These are phyloP conservation scores for Penicillium simplicissimum DNA, from an alignment of 495 filamentous ascomycete species.

Conservation along the genomic window DNA sequence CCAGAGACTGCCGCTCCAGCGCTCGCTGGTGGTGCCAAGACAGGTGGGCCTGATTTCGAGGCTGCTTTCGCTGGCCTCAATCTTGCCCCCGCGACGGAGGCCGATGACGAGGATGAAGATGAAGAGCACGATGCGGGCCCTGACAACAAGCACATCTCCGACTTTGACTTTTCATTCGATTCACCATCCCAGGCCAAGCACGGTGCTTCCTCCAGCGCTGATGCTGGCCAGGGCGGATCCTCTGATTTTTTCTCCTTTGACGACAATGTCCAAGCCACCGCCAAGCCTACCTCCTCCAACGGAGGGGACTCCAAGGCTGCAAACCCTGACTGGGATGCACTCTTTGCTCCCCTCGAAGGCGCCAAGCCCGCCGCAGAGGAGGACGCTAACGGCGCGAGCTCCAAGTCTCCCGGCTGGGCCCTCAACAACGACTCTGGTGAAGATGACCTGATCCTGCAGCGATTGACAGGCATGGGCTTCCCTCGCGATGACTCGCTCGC, in stretches of 20 bases:
- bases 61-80: constrained; percentile 85
- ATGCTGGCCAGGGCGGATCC: constrained; percentile 23
- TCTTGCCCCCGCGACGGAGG: constrained; percentile 60
- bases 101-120: constrained; percentile 66
- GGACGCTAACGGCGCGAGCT: constrained; percentile 22
- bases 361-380: constrained; percentile 43
- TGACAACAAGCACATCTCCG: constrained; percentile 49
- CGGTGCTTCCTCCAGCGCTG: constrained; percentile 21
- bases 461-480: constrained; percentile 91
- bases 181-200: constrained; percentile 42
- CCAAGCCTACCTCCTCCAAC: constrained; percentile 27
- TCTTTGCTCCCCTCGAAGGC: constrained; percentile 78
- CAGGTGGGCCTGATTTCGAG: constrained; percentile 68
- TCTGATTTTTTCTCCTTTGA: constrained; percentile 49
- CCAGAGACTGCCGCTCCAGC: constrained; percentile 17
- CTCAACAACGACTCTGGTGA: constrained; percentile 73
- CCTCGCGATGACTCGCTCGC: constrained; percentile 71
- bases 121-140: constrained; percentile 60
- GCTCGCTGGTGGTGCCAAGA: constrained; percentile 30
- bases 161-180: constrained; percentile 73
- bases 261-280: constrained; percentile 52
- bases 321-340: constrained; percentile 88
- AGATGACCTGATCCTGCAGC: constrained; percentile 89
- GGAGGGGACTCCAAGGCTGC: constrained; percentile 33
- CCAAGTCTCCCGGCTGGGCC: constrained; percentile 61